phyloP scores from a whole-genome alignment of 1,284 basidiomycete species.

The Puccinia triticina region DNA sequence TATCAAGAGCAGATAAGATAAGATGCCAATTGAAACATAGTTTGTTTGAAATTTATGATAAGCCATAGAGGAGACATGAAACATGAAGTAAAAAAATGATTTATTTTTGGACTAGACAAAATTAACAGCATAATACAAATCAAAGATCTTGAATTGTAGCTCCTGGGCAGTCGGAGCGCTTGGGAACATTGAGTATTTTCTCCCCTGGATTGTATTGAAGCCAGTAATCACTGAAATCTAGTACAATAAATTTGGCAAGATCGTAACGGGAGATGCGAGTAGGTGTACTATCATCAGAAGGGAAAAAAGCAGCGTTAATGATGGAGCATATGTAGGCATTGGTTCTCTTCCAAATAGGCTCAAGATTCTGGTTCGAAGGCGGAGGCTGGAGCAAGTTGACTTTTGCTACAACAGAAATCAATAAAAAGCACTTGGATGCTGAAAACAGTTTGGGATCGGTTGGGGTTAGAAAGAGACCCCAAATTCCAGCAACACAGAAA shows the following conservation, averaged over 20 bases:
- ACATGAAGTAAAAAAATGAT: neutral
- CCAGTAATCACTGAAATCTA: slow-evolving; percentile 24
- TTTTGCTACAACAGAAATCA: slow-evolving; percentile 6
- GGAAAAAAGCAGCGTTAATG: neutral
- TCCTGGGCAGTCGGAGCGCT: neutral
- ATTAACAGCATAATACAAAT: neutral
- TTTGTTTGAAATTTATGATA: neutral
- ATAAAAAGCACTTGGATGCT: slow-evolving; percentile 1
- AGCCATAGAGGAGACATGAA: neutral
- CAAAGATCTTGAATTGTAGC: slow-evolving; percentile 5
- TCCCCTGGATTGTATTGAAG: slow-evolving; percentile 1
- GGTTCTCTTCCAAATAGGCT: slow-evolving; percentile 22
- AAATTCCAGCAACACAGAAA: slow-evolving; percentile 8
- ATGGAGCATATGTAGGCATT: slow-evolving; percentile 26
- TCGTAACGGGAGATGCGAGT: neutral
- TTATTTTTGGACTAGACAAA: too few relatives aligned
- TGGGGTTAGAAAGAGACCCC: neutral
- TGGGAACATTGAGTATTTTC: neutral
- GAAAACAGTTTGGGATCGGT: neutral
- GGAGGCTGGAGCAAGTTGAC: slow-evolving; percentile 8
- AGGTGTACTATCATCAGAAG: neutral
- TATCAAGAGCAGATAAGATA: too few relatives aligned
- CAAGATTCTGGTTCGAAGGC: neutral
- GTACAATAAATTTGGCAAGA: slow-evolving; percentile 5
- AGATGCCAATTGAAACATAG: too few relatives aligned